These are phyloP conservation scores for Fusarium annulatum DNA, from an alignment of 2,329 filamentous ascomycete species.

Conservation along the genomic window DNA sequence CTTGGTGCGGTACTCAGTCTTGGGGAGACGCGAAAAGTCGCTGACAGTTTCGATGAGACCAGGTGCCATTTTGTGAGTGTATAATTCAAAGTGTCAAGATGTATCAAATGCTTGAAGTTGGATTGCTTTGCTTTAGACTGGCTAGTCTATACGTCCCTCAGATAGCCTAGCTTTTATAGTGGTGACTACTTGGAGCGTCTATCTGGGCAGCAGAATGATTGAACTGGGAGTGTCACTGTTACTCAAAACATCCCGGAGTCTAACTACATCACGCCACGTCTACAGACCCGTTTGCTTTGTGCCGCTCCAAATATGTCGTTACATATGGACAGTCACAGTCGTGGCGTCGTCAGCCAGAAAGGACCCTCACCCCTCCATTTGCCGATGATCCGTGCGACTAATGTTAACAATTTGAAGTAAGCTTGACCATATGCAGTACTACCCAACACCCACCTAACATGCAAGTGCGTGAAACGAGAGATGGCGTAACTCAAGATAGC, in stretches of 20 bases:
- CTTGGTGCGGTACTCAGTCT: constrained; percentile 1
- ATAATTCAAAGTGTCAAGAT: not conserved
- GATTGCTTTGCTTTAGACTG: too few relatives aligned
- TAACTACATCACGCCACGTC: not conserved
- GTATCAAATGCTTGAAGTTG: not conserved
- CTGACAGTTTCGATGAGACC: not conserved
- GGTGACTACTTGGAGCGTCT: rapidly evolving
- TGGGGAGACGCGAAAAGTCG: not conserved
- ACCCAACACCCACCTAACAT: not conserved
- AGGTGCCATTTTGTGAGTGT: not conserved
- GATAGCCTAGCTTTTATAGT: not conserved
- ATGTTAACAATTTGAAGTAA: not conserved
- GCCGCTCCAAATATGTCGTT: not conserved
- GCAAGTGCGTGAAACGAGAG: not conserved
- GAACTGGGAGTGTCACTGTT: not conserved
- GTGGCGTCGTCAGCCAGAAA: too few relatives aligned
- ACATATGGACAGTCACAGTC: not conserved
- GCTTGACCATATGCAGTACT: not conserved
- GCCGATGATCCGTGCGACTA: not conserved
- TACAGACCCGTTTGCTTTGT: not conserved
- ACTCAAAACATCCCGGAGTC: not conserved
- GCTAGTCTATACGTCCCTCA: too few relatives aligned
- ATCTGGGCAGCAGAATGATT: not conserved
- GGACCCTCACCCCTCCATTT: not conserved
- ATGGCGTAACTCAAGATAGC: not conserved